Conservation (phyloP, 768 basidiomycete genomes). For the Calocybe cyanea region DNA sequence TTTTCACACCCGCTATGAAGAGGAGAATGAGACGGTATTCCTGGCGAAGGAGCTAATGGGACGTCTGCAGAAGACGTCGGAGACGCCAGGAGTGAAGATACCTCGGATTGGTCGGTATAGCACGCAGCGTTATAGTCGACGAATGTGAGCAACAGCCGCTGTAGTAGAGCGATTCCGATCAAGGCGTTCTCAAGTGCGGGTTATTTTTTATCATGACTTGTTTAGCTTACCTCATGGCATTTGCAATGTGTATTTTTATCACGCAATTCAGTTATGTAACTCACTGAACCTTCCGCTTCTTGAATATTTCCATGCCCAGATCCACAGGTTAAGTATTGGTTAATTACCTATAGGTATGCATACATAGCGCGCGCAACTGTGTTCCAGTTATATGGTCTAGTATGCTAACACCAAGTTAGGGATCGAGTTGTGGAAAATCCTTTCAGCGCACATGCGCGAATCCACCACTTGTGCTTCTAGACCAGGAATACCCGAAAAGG, state of each 20-base stretch:
- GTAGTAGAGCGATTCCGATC: slow-evolving; percentile 6
- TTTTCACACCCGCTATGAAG: slow-evolving; percentile 47
- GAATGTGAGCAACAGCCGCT: slow-evolving; percentile 20
- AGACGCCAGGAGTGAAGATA: slow-evolving; percentile 19
- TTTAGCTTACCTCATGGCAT: slow-evolving; percentile 3
- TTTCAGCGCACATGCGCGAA: too few relatives aligned
- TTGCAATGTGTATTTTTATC: slow-evolving; percentile 29
- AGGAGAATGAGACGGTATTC: slow-evolving; percentile 57
- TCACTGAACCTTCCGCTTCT: neutral
- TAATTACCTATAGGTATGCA: too few relatives aligned
- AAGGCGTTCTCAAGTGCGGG: neutral
- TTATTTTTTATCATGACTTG: neutral
- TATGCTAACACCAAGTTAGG: too few relatives aligned
- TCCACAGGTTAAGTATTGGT: too few relatives aligned
- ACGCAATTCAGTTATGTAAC: slow-evolving; percentile 17
- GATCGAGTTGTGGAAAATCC: too few relatives aligned
- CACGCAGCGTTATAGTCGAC: slow-evolving; percentile 15
- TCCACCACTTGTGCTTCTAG: too few relatives aligned
- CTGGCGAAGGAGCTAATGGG: slow-evolving; percentile 50
- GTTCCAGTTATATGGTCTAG: too few relatives aligned
- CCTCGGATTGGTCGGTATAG: slow-evolving; percentile 19
- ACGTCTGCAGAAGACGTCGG: slow-evolving; percentile 36
- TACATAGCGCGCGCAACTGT: too few relatives aligned
- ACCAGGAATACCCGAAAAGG: too few relatives aligned
- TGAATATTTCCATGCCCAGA: too few relatives aligned